phyloP scores from a whole-genome alignment of 805 yeast species.

The Lipomyces starkeyi region DNA sequence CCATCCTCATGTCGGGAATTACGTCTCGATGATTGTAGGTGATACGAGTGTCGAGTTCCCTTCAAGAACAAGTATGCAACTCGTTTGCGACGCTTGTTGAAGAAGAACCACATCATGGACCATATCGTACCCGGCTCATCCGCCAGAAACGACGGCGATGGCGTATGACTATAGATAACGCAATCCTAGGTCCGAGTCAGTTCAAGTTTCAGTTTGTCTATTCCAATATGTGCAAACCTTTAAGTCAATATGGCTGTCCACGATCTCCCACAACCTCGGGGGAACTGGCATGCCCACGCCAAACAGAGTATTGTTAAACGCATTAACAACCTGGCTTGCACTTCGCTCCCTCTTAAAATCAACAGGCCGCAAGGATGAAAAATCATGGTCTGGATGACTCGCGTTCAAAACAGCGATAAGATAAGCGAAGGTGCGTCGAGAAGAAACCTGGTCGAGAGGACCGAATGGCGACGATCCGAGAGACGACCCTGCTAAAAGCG shows the following conservation, averaged over 20 bases:
- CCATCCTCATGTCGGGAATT: constrained; percentile 46
- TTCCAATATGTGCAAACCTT: constrained; percentile 53
- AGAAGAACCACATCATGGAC: constrained; percentile 89
- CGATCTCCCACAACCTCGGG: constrained; percentile 86
- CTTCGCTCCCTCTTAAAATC: constrained; percentile 62
- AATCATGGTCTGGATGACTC: constrained; percentile 95
- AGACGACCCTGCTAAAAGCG: constrained; percentile 37
- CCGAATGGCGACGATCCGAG: constrained; percentile 74
- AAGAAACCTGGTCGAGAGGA: constrained; percentile 81
- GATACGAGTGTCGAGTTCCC: constrained; percentile 53
- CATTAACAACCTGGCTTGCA: constrained; percentile 55
- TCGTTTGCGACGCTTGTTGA: constrained; percentile 87
- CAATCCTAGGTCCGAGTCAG: constrained; percentile 24
- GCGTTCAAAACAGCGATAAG: constrained; percentile 88
- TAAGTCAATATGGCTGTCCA: constrained; percentile 81
- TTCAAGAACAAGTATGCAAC: constrained; percentile 84
- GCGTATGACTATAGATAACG: constrained; percentile 43
- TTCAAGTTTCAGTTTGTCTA: background rate
- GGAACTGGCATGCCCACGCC: constrained; percentile 60
- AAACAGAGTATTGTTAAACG: constrained; percentile 77
- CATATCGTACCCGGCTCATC: constrained; percentile 68
- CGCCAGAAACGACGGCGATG: constrained; percentile 64
- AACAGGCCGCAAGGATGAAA: constrained; percentile 80
- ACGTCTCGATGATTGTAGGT: constrained; percentile 48
- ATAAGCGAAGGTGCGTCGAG: constrained; percentile 88